phyloP scores from a whole-genome alignment of 2,329 filamentous ascomycete genomes.

The Capronia americana region DNA sequence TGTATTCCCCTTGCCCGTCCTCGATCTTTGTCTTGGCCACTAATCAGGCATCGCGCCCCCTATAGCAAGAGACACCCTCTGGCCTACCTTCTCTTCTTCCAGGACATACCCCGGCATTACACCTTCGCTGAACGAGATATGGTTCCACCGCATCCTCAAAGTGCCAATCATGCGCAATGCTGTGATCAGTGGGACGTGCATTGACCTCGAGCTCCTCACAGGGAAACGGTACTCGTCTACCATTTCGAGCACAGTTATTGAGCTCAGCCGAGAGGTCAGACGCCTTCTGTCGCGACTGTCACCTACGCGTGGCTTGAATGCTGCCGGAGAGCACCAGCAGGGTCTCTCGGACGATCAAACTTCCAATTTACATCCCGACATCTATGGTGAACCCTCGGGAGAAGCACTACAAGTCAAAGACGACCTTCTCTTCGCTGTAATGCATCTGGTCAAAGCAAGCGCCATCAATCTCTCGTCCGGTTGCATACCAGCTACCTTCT shows the following conservation, averaged over 20 bases:
- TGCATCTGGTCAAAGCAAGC: constrained; percentile 13
- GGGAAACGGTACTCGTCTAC: background rate
- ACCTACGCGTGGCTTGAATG: background rate
- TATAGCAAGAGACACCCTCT: constrained; percentile 13
- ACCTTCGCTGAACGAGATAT: background rate
- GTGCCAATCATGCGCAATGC: constrained; percentile 16
- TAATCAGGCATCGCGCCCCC: background rate
- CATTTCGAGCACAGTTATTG: background rate
- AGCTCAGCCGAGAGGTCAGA: constrained; percentile 11
- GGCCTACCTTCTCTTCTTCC: constrained; percentile 11
- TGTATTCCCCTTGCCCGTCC: background rate
- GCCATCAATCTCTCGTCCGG: background rate
- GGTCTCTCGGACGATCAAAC: background rate
- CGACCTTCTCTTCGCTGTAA: constrained; percentile 19
- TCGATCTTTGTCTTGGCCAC: background rate
- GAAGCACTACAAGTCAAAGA: constrained; percentile 1
- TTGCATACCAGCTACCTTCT: background rate
- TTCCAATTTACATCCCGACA: background rate
- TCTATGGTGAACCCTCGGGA: background rate
- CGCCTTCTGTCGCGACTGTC: background rate
- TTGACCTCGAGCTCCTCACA: constrained; percentile 13
- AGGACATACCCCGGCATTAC: background rate
- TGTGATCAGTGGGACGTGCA: constrained; percentile 8
- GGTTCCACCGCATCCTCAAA: constrained; percentile 10
- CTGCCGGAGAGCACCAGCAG: background rate